Percentiles rank a stretch among this genome's conserved stretches.
Conservation (phyloP, 306 rosid species). For the Cucumis cinereus region DNA sequence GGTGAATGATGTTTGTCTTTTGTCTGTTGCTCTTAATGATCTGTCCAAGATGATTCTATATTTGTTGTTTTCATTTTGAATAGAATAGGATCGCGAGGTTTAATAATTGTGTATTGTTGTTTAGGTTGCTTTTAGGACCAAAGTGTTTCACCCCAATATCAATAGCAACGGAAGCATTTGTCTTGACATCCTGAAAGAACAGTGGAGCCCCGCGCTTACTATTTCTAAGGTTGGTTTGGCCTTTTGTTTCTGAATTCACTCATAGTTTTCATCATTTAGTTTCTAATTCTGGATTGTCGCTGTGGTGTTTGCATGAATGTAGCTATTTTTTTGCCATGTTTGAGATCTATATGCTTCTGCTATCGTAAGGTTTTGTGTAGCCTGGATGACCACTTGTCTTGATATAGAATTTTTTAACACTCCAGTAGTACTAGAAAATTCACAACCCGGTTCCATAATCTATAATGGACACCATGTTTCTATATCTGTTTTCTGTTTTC, state of each 20-base stretch:
- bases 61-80: not conserved
- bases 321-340: not conserved
- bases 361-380: not conserved
- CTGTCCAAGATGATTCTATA: constrained; percentile 8
- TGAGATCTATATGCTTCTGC: not conserved
- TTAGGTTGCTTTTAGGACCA: constrained; percentile 57
- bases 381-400: not conserved
- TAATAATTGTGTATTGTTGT: not conserved
- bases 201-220: constrained; percentile 71
- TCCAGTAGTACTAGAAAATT: not conserved
- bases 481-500: not conserved
- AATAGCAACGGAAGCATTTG: constrained; percentile 73
- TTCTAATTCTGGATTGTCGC: not conserved
- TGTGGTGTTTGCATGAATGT: not conserved
- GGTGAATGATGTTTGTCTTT: constrained; percentile 21
- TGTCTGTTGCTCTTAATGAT: not conserved
- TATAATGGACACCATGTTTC: not conserved
- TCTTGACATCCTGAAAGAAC: constrained; percentile 63
- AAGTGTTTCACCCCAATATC: constrained; percentile 64
- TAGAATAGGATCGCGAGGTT: not conserved
- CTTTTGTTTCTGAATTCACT: not conserved
- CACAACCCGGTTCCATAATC: not conserved
- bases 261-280: not conserved
- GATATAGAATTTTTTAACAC: not conserved
- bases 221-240: constrained; percentile 37